Conservation (phyloP, 345 rosid species). For the Mercurialis annua region DNA sequence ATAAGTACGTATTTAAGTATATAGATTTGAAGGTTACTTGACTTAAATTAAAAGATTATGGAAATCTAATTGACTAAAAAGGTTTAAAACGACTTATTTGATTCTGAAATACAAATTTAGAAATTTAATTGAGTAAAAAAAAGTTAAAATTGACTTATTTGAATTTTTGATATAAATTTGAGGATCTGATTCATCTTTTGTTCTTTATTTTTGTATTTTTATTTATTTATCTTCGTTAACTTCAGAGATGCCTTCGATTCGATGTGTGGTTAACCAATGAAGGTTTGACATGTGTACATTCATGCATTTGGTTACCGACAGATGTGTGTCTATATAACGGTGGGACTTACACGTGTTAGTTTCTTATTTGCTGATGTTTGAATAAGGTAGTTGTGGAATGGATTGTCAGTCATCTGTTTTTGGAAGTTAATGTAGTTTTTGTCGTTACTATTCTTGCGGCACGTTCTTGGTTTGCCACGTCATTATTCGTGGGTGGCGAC, state of each 20-base stretch:
- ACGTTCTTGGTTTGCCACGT: constrained; percentile 1
- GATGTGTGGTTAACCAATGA: constrained; percentile 16
- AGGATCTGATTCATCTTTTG: too few species aligned
- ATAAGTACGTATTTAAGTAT: too few species aligned
- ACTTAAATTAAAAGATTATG: too few species aligned
- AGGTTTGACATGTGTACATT: background rate
- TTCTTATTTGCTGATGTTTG: background rate
- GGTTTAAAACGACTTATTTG: too few species aligned
- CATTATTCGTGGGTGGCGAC: background rate
- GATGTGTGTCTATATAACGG: background rate
- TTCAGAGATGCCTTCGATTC: constrained; percentile 22
- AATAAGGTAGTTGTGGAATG: background rate
- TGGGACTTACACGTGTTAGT: constrained; percentile 9
- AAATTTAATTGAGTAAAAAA: too few species aligned
- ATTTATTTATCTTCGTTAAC: constrained; percentile 6
- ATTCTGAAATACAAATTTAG: too few species aligned
- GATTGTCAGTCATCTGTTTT: constrained; percentile 6
- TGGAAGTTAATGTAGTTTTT: constrained; percentile 21
- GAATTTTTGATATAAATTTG: too few species aligned
- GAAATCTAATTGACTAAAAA: too few species aligned
- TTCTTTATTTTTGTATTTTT: too few species aligned
- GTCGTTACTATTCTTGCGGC: constrained; percentile 9
- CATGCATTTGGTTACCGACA: constrained; percentile 10
- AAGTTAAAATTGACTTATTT: too few species aligned
- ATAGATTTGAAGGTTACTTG: too few species aligned